Conservation (phyloP, 306 rosid species). For the Vachellia pachyceras region DNA sequence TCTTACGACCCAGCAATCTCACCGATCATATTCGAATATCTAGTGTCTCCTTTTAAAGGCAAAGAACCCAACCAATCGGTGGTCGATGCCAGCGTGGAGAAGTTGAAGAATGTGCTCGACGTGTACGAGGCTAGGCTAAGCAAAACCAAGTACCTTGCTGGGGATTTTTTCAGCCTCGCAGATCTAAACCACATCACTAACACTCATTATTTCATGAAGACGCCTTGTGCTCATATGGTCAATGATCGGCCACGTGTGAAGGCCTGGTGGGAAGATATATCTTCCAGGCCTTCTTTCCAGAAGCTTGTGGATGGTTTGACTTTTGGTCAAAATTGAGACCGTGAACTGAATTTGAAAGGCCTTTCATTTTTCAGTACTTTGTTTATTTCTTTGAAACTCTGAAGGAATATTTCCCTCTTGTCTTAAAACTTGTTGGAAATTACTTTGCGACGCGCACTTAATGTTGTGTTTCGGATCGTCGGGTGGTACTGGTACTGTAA, state of each 20-base stretch:
- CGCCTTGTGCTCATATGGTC: slow-evolving; percentile 65
- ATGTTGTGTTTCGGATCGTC: neutral
- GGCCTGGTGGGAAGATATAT: slow-evolving; percentile 88
- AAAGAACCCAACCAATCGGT: slow-evolving; percentile 57
- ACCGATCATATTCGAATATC: slow-evolving; percentile 57
- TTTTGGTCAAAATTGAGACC: slow-evolving; percentile 50
- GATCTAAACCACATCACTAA: slow-evolving; percentile 70
- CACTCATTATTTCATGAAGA: slow-evolving; percentile 71
- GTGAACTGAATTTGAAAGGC: neutral
- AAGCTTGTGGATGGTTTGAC: slow-evolving; percentile 68
- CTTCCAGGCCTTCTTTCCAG: slow-evolving; percentile 63
- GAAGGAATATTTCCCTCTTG: neutral
- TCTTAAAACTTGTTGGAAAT: neutral
- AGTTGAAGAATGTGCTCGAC: slow-evolving; percentile 59
- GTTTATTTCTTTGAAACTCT: neutral
- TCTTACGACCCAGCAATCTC: slow-evolving; percentile 58
- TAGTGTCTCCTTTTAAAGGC: slow-evolving; percentile 60
- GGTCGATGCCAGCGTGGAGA: slow-evolving; percentile 58
- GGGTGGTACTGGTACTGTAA: neutral
- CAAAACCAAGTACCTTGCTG: slow-evolving; percentile 65
- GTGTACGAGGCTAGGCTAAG: slow-evolving; percentile 73
- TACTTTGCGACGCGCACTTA: neutral
- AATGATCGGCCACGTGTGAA: slow-evolving; percentile 65
- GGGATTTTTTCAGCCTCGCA: slow-evolving; percentile 68
- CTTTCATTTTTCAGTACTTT: neutral